Base-by-base conservation (phyloP, 495 filamentous ascomycete species). In the Podospora tetraspora region DNA sequence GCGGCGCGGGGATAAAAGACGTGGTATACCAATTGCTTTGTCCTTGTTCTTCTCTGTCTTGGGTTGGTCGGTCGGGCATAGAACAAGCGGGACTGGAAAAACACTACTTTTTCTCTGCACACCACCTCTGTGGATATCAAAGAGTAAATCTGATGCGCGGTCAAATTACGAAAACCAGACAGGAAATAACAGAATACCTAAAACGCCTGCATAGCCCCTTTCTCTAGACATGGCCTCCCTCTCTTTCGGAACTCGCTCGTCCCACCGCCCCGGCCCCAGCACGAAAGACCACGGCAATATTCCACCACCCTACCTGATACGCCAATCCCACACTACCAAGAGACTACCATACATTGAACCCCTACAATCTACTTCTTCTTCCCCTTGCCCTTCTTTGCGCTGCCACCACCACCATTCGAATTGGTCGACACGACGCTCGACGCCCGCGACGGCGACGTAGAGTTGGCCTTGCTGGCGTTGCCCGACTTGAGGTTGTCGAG, bases 401-500 rank as follows among this genome's bases (percentile, higher is more conserved):
- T 70, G 21, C 78, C 75, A 0, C 79, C 75, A 64, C 78, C 75
- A 0, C 79, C 75, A 65, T 77, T 78, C 13, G 86, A 86, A 52
- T 77, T 79, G 7, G 72, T 82, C 1, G 82, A 83, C 57, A 72
- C 79, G 0, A 86, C 85, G 61, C 84, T 86, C 0, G 85, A 86
- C 16, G 84, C 85, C 24, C 84, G 80, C 57, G 82, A 83, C 16
- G 86, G 84, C 11, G 84, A 79, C 6, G 83, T 80, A n/a, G 86
- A 87, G 69, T 80, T 86, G 57, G 83, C 79, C 71, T 85, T 86
- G 70, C 81, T 84, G n/a, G 74, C 80, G 24, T 79, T 81, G 3
- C 73, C 78, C 25, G 84, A 85, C 77, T 88, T 89, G 57, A 88
- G 78, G 59, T 86, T 87, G 30, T 89, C 87, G 19, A 89, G 77